Evolutionary conservation across 768 basidiomycete genomes (phyloP), one percentile per base, ranked within the genome.

Genomic region (Podaxis sp.): DNA sequence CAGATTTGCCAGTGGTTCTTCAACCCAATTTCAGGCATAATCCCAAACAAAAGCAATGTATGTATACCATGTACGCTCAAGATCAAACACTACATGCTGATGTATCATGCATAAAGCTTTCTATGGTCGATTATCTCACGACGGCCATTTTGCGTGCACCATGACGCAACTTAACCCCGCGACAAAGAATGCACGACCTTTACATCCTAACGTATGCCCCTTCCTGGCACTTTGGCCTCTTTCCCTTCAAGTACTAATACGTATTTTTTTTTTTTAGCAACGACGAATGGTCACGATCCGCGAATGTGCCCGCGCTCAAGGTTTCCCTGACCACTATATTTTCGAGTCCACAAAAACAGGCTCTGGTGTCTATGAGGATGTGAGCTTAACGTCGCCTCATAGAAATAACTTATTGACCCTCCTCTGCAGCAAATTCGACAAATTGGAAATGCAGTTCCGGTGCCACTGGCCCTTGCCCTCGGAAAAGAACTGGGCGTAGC

Each of bases 391-490:
- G 49, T 61, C 52, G 43, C 17, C 19, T 41, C 47, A 38, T 63
- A 38, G 53, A 47, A 33, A 13, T 7, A 25, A 57, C 38, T 61
- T 9, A 40, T 19, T 63, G 24, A 64, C 43, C 46, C 52, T n/a
- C 38, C 55, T 56, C 12, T 41, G 56, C 47, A 93, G 91, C 87
- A 88, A 85, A 77, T 86, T 61, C 77, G 82, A 54, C 91, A 92
- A 65, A 91, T 93, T 50, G 91, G 91, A 0, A 93, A 93, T 68
- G 91, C 90, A 2, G 90, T 91, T 6, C 89, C 90, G 2, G 79
- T 90, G 7, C 86, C 87, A 2, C 77, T 92, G 24, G 88, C 87
- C 3, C 74, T 81, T 9, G 87, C 88, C 2, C 76, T 91, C 1
- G 88, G 87, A 11, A 79, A 78, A 66, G 73, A 78, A 24, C 65